phyloP scores from a whole-genome alignment of 129 eudicot genomes.

The Helichrysum umbraculigerum region DNA sequence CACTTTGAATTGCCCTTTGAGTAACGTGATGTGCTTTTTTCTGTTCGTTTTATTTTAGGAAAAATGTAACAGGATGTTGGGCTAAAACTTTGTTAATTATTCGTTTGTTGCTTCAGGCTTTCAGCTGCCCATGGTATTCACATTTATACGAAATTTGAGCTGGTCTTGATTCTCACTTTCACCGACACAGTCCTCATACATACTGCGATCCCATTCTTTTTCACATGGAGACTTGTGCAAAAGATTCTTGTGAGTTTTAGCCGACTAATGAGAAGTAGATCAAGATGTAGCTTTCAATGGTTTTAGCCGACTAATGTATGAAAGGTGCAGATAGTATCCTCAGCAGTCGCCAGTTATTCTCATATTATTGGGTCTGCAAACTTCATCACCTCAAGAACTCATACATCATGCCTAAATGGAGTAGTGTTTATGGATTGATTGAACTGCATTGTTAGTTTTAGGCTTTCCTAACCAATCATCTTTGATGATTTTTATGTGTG shows the following conservation, averaged over 20 bases:
- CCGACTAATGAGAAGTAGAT: background rate
- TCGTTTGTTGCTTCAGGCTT: background rate
- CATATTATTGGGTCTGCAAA: background rate
- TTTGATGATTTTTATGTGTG: background rate
- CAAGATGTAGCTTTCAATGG: background rate
- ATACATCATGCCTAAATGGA: background rate
- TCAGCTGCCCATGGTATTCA: background rate
- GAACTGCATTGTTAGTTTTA: background rate
- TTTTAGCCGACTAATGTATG: background rate
- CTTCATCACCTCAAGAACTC: background rate
- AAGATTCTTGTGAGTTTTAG: background rate
- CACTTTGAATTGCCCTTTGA: background rate
- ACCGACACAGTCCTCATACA: background rate
- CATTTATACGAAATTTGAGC: background rate
- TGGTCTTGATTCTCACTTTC: slow-evolving; percentile 3
- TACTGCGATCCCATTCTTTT: background rate
- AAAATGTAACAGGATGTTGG: background rate
- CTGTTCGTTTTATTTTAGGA: background rate
- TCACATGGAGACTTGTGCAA: slow-evolving; percentile 9
- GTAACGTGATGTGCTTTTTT: background rate
- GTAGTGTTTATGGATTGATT: background rate
- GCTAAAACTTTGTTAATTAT: background rate
- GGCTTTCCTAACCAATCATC: background rate
- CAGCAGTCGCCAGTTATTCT: background rate
- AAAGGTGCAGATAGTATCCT: slow-evolving; percentile 1